Conservation (phyloP, 1,284 basidiomycete species). For the Irpex sp. region DNA sequence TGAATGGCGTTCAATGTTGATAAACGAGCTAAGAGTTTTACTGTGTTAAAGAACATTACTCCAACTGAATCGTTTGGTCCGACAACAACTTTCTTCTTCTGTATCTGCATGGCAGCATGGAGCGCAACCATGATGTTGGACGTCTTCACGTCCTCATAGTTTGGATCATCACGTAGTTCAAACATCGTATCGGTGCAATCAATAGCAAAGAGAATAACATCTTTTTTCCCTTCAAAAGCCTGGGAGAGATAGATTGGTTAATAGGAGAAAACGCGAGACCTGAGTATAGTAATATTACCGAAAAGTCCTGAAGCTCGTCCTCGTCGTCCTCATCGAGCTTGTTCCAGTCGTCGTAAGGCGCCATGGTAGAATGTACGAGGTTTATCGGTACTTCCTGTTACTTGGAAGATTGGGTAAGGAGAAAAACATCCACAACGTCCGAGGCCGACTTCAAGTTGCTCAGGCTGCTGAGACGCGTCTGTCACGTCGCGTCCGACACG, state of each 20-base stretch:
- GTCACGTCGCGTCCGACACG: not conserved
- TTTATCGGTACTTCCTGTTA: too few relatives aligned
- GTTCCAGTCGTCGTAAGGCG: conserved; percentile 73
- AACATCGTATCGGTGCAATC: conserved; percentile 93
- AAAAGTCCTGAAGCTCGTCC: conserved; percentile 68
- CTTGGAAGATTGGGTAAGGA: too few relatives aligned
- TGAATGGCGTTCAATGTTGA: not conserved
- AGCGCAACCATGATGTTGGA: conserved; percentile 70
- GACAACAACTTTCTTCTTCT: conserved; percentile 86
- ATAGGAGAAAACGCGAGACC: conserved; percentile 2
- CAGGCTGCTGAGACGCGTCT: not conserved
- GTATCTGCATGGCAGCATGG: conserved; percentile 78
- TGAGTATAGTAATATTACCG: conserved; percentile 38
- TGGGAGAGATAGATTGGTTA: conserved; percentile 25
- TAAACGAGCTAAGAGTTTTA: conserved; percentile 35
- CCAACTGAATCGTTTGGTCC: conserved; percentile 88
- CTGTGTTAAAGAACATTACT: conserved; percentile 90
- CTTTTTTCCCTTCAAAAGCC: conserved; percentile 72
- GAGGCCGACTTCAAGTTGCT: too few relatives aligned
- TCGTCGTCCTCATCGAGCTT: conserved; percentile 73
- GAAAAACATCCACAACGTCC: too few relatives aligned
- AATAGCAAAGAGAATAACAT: conserved; percentile 90
- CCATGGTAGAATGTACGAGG: conserved; percentile 32
- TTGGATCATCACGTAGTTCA: conserved; percentile 57
- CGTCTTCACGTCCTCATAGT: conserved; percentile 58